These are phyloP conservation scores for Beauveria medogensis DNA, from an alignment of 2,329 filamentous ascomycete genomes.

Conservation along the genomic window DNA sequence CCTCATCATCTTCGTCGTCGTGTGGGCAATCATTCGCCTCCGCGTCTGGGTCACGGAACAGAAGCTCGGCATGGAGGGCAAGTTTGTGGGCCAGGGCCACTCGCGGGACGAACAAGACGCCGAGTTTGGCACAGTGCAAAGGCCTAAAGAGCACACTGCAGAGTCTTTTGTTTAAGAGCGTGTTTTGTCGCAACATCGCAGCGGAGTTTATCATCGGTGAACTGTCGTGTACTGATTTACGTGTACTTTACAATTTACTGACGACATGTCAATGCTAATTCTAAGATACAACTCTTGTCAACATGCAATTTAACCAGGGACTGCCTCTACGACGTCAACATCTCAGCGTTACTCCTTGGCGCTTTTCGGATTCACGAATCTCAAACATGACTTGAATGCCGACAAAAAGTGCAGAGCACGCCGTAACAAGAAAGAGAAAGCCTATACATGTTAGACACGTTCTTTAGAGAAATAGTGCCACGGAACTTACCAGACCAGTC, in stretches of 20 bases:
- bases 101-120: not conserved
- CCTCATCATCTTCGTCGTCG: conserved; percentile 44
- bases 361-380: conserved; percentile 73
- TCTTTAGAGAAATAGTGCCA: not conserved
- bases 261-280: not conserved
- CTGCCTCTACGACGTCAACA: conserved; percentile 46
- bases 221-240: not conserved
- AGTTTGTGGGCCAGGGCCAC: conserved; percentile 25
- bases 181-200: not conserved
- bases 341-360: conserved; percentile 74
- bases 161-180: not conserved
- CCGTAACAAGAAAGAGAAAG: conserved; percentile 60
- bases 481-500: conserved; percentile 55
- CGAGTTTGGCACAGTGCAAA: not conserved
- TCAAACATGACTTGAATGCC: conserved; percentile 96
- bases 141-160: not conserved
- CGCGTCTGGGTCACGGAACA: conserved; percentile 42
- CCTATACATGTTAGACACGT: conserved; percentile 36
- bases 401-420: conserved; percentile 70
- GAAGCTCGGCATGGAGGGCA: conserved; percentile 35
- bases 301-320: not conserved
- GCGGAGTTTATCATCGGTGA: not conserved
- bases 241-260: not conserved
- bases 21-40: conserved; percentile 42
- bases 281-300: not conserved